A percentile compares a stretch with the other conserved stretches of the same genome.
Conservation (phyloP, 2,329 filamentous ascomycete genomes). For the Aphanoascus verrucosus region DNA sequence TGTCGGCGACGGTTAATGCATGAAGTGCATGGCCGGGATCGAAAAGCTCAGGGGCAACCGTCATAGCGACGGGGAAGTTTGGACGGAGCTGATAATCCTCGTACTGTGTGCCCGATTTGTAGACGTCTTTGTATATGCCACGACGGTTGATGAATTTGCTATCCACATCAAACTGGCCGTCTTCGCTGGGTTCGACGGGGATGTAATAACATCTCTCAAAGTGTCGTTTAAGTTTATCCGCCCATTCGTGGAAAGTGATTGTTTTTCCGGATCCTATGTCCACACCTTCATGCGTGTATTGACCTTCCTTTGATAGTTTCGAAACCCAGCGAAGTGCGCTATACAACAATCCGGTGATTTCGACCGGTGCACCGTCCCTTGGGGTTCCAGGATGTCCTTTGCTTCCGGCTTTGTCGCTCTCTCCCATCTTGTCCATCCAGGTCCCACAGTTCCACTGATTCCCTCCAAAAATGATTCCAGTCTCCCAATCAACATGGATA, state of each 20-base stretch:
- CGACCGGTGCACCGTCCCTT: slow-evolving; percentile 85
- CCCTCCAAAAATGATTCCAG: slow-evolving; percentile 84
- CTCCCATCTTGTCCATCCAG: slow-evolving; percentile 99
- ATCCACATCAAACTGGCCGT: slow-evolving; percentile 70
- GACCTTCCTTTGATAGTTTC: slow-evolving; percentile 53
- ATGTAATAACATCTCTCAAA: slow-evolving; percentile 93
- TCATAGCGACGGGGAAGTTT: slow-evolving; percentile 95
- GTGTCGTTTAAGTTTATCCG: slow-evolving; percentile 63
- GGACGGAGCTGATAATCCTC: slow-evolving; percentile 93
- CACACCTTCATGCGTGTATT: slow-evolving; percentile 65
- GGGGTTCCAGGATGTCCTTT: slow-evolving; percentile 96
- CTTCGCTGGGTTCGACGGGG: slow-evolving; percentile 58
- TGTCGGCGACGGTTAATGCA: slow-evolving; percentile 70
- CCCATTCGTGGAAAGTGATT: slow-evolving; percentile 70
- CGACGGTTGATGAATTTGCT: slow-evolving; percentile 69
- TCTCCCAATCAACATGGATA: slow-evolving; percentile 81
- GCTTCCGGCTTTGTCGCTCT: slow-evolving; percentile 77
- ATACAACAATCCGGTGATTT: slow-evolving; percentile 89
- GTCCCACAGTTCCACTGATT: slow-evolving; percentile 93
- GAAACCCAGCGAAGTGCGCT: slow-evolving; percentile 76
- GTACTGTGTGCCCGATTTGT: slow-evolving; percentile 86
- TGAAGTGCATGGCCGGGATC: slow-evolving; percentile 64
- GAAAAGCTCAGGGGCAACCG: slow-evolving; percentile 82
- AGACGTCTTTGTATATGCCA: slow-evolving; percentile 96
- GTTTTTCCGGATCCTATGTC: slow-evolving; percentile 50